Evolutionary conservation across 192 early-diverging fungal species (phyloP), one percentile per base, ranked within the genome.

Genomic region (Rhizoclosmatium sp.): DNA sequence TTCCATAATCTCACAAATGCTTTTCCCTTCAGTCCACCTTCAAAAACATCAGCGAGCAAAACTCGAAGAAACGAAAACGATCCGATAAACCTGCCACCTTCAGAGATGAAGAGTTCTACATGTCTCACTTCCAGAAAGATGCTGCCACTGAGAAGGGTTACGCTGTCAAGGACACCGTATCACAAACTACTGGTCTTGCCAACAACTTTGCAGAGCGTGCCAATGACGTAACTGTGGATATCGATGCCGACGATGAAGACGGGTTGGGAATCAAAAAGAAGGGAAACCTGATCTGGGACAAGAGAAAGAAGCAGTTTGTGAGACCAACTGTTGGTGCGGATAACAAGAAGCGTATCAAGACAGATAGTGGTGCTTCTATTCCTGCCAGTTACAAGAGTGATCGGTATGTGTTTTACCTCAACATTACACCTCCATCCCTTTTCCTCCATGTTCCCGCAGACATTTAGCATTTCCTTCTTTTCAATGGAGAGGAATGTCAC

Each of bases 331-430:
- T 97, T 74, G 98, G 98, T 16, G 79, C 93, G 0, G 97, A 99
- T 78, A 99, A 99, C 85, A 95, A 95, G 81, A 99, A 98, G 87
- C 76, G 95, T 70, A 97, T 99, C 68, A 89, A 89, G 51, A 95
- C 94, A 2, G 98, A 99, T 78, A 93, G 88, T 65, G 98, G 98
- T 47, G 91, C 92, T n/a, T 83, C 93, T 79, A 89, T 99, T 41
- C 93, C 93, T 3, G 98, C 96, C 3, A 90, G 90, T 19, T 98
- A 93, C 85, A 96, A 95, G 77, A 89, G 92, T 10, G 93, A 94
- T 69, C 87, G 91, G 89, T 92, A 82, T 51, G 77, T 68, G 41
- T 31, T 69, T 40, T 40, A 19, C 64, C n/a, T 81, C 40, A 65
- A 12, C 65, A 14, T 56, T 56, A 9, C 54, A 9, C 19, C 44